Conservation (phyloP, 768 basidiomycete species). For the Royoungia palumana region DNA sequence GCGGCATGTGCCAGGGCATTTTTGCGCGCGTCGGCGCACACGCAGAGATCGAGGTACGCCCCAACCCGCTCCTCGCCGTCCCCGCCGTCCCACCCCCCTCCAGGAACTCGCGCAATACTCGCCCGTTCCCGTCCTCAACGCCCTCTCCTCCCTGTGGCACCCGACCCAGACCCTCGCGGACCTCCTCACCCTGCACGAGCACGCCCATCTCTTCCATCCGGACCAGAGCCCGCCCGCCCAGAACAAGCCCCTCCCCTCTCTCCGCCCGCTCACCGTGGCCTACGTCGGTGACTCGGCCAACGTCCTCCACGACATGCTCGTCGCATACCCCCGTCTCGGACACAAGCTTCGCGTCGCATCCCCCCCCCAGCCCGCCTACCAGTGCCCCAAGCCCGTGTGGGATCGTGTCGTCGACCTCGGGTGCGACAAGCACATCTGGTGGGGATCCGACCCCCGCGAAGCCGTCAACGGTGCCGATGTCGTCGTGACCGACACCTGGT, state of each 20-base stretch:
- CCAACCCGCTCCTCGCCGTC: not conserved
- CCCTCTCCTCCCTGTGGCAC: constrained; percentile 93
- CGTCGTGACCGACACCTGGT: constrained; percentile 98
- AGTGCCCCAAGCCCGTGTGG: constrained; percentile 74
- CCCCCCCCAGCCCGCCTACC: constrained; percentile 59
- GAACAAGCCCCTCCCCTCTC: constrained; percentile 41
- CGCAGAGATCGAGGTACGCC: constrained; percentile 81
- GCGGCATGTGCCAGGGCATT: constrained; percentile 94
- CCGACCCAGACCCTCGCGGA: constrained; percentile 96
- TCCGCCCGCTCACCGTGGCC: constrained; percentile 82
- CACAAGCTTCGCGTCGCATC: constrained; percentile 83
- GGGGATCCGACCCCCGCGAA: constrained; percentile 76
- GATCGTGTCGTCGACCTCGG: constrained; percentile 71
- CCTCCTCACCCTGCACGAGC: constrained; percentile 84
- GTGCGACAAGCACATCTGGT: constrained; percentile 69
- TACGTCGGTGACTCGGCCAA: constrained; percentile 96
- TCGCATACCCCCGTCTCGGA: constrained; percentile 88
- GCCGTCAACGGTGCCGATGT: constrained; percentile 89
- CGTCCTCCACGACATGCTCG: constrained; percentile 96
- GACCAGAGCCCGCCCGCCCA: constrained; percentile 11
- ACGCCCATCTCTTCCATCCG: constrained; percentile 51
- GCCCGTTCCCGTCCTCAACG: constrained; percentile 92
- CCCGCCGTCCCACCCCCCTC: not conserved
- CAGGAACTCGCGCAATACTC: constrained; percentile 91
- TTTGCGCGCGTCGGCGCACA: constrained; percentile 96